Evolutionary conservation across 2,329 filamentous ascomycete genomes (phyloP).

Genomic region (Trichoderma pleuroti): DNA sequence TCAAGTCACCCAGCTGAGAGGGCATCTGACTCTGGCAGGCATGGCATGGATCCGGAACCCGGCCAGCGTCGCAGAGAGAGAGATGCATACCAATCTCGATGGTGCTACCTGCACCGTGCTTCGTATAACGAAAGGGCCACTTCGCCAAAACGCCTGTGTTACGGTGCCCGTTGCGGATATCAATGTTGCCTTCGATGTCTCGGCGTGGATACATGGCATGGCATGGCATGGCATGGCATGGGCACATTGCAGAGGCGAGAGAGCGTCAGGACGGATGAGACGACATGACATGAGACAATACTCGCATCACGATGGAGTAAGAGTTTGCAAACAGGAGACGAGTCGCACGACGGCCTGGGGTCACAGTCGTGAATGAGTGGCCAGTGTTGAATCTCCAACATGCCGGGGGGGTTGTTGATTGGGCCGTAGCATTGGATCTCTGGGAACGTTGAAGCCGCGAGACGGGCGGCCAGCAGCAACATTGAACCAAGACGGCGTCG

Average conservation of each 20-base stretch:
- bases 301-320: not conserved
- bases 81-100: not conserved
- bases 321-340: not conserved
- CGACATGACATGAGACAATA: conserved; percentile 7
- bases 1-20: not conserved
- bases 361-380: conserved; percentile 1
- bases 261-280: not conserved
- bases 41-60: conserved; percentile 1
- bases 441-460: conserved; percentile 11
- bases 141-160: not conserved
- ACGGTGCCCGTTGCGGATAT: not conserved
- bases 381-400: not conserved
- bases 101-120: not conserved
- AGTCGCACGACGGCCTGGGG: not conserved
- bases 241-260: not conserved
- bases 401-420: not conserved
- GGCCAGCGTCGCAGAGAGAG: not conserved
- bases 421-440: not conserved
- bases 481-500: not conserved
- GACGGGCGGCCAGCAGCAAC: not conserved
- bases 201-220: not conserved
- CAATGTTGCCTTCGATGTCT: conserved; percentile 2
- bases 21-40: not conserved
- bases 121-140: not conserved
- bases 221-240: conserved; percentile 3